These are phyloP conservation scores for Delonix regia DNA, from an alignment of 306 rosid genomes.

Conservation along the genomic window DNA sequence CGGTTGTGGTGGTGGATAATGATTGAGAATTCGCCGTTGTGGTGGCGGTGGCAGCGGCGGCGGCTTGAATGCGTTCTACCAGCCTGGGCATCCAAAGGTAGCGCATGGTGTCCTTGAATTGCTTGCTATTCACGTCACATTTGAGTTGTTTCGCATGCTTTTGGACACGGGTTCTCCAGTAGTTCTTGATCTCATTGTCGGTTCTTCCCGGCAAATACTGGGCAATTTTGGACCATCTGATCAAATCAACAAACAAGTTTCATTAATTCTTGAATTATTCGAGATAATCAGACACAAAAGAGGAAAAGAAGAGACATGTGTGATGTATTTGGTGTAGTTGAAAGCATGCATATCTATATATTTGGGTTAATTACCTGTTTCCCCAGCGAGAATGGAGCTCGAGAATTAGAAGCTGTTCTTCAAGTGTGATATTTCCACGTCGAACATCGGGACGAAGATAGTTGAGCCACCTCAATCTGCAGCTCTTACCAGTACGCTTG, in stretches of 20 bases:
- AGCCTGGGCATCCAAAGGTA: constrained; percentile 96
- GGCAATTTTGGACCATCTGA: constrained; percentile 96
- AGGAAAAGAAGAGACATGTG: neutral
- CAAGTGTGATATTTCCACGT: constrained; percentile 89
- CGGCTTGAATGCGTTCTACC: constrained; percentile 88
- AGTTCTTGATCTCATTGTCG: constrained; percentile 89
- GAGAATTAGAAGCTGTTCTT: constrained; percentile 89
- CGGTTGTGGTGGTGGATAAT: constrained; percentile 13
- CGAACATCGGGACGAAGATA: constrained; percentile 95
- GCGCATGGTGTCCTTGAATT: constrained; percentile 96
- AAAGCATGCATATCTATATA: neutral
- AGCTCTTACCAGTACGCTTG: constrained; percentile 92
- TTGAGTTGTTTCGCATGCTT: constrained; percentile 95
- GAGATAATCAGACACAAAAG: no score
- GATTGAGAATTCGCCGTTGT: constrained; percentile 23
- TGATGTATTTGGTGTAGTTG: neutral
- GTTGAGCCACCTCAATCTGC: constrained; percentile 92
- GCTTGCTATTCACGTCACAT: constrained; percentile 97
- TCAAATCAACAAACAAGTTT: neutral
- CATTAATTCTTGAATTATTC: neutral
- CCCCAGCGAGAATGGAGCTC: constrained; percentile 99
- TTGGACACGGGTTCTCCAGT: constrained; percentile 97
- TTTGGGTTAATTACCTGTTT: constrained; percentile 58
- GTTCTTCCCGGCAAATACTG: constrained; percentile 92
- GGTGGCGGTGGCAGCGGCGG: constrained; percentile 48